Conservation (phyloP, 768 basidiomycete species). For the Podaxis carcinomalis region DNA sequence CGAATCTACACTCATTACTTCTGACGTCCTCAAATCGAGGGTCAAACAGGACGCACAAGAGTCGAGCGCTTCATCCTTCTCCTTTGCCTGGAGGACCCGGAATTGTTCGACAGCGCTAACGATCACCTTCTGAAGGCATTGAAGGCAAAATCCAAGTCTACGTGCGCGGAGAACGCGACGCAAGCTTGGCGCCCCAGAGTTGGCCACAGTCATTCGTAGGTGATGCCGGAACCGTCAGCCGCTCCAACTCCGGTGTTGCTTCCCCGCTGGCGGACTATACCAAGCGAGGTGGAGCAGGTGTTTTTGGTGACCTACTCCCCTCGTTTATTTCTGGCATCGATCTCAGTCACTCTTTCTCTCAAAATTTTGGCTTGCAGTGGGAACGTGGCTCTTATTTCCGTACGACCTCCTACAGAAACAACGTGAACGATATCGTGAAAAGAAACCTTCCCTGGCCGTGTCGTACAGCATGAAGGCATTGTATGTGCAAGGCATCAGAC, state of each 20-base stretch:
- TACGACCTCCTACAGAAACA: conserved; percentile 31
- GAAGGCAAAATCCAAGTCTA: conserved; percentile 18
- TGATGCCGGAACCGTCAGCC: conserved; percentile 28
- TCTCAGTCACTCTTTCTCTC: conserved; percentile 25
- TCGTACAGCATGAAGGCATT: conserved; percentile 41
- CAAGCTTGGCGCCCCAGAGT: conserved; percentile 21
- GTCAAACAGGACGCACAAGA: background rate
- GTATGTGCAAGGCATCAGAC: conserved; percentile 26
- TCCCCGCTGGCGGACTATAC: conserved; percentile 31
- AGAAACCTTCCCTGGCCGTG: conserved; percentile 22
- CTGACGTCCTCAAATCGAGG: conserved; percentile 2
- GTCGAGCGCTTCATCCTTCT: conserved; percentile 23
- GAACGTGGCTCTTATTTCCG: conserved; percentile 35
- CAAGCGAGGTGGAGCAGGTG: conserved; percentile 32
- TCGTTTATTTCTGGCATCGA: conserved; percentile 18
- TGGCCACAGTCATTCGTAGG: conserved; percentile 32
- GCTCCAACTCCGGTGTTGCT: conserved; percentile 19
- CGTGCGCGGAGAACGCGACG: conserved; percentile 13
- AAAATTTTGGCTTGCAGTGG: conserved; percentile 32
- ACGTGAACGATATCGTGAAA: conserved; percentile 23
- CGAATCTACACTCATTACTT: background rate
- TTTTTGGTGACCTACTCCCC: conserved; percentile 32
- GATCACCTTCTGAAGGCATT: conserved; percentile 25
- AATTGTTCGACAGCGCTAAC: conserved; percentile 19
- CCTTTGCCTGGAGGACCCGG: conserved; percentile 23